These are phyloP conservation scores for Pseudoperonospora humuli DNA, from an alignment of 352 stramenopile species.

Conservation along the genomic window DNA sequence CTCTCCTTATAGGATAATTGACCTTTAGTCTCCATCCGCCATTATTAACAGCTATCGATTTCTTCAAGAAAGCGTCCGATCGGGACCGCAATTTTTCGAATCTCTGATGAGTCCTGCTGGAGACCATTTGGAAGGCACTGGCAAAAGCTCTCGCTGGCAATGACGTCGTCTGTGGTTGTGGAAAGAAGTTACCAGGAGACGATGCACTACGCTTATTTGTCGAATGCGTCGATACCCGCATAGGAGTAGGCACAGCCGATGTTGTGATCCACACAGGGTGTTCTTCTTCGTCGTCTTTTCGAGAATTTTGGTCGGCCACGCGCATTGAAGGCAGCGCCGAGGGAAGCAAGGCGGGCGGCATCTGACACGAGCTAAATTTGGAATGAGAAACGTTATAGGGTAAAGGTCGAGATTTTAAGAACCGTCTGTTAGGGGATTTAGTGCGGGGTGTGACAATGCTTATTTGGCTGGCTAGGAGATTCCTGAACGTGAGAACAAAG, in stretches of 20 bases:
- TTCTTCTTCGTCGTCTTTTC: slow-evolving; percentile 6
- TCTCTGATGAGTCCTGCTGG: slow-evolving; percentile 25
- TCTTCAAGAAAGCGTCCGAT: slow-evolving; percentile 36
- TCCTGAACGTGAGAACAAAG: no score
- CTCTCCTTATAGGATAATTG: slow-evolving; percentile 18
- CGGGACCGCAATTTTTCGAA: slow-evolving; percentile 36
- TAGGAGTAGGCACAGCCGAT: slow-evolving; percentile 1
- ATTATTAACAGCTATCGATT: slow-evolving; percentile 3
- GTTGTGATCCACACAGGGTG: slow-evolving; percentile 13
- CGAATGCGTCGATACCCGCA: slow-evolving; percentile 6
- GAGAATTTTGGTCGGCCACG: not conserved
- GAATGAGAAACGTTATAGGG: no score
- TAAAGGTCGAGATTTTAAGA: slow-evolving; percentile 1
- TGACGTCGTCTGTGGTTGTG: slow-evolving; percentile 13
- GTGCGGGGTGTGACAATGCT: not conserved
- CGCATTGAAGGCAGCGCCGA: slow-evolving; percentile 11
- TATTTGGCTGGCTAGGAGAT: slow-evolving; percentile 9
- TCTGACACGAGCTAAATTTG: no score
- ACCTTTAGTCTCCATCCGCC: slow-evolving; percentile 26
- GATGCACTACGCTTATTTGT: slow-evolving; percentile 42
- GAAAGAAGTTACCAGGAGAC: slow-evolving; percentile 43
- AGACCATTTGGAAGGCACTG: slow-evolving; percentile 39
- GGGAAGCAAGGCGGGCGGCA: slow-evolving; percentile 12
- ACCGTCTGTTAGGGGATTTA: slow-evolving; percentile 16
- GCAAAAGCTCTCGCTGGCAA: slow-evolving; percentile 31